phyloP scores from a whole-genome alignment of 441 rosid genomes.

The Metrosideros polymorpha region DNA sequence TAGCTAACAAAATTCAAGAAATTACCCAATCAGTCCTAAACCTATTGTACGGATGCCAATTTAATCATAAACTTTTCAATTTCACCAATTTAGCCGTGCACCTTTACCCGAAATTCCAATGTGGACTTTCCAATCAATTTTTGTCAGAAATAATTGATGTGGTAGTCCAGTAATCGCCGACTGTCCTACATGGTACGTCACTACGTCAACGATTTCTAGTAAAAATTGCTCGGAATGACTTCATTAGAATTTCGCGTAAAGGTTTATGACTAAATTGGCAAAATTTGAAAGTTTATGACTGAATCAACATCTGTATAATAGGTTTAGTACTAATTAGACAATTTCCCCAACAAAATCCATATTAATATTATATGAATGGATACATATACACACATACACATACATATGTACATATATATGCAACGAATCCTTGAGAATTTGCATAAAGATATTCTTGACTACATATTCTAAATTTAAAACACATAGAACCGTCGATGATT shows the following conservation, averaged over 20 bases:
- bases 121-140: too few relatives aligned
- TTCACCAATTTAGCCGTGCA: background rate
- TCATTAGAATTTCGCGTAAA: too few relatives aligned
- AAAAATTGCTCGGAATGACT: too few relatives aligned
- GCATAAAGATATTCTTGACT: background rate
- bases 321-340: background rate
- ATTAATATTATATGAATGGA: too few relatives aligned
- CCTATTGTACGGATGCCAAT: background rate
- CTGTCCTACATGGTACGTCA: too few relatives aligned
- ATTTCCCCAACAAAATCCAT: too few relatives aligned
- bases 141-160: too few relatives aligned
- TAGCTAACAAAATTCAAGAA: background rate
- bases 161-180: too few relatives aligned
- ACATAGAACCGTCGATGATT: background rate
- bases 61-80: too few relatives aligned
- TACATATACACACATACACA: too few relatives aligned
- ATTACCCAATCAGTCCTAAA: background rate
- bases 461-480: background rate
- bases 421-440: background rate
- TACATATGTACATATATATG: background rate
- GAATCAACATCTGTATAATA: background rate
- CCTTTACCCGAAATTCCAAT: too few relatives aligned
- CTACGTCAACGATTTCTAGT: accelerated
- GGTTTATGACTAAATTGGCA: too few relatives aligned
- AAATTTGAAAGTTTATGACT: background rate